Percentiles rank a stretch among this genome's conserved stretches.
Conservation (phyloP, 2,329 filamentous ascomycete genomes). For the Trichoderma lentiforme region DNA sequence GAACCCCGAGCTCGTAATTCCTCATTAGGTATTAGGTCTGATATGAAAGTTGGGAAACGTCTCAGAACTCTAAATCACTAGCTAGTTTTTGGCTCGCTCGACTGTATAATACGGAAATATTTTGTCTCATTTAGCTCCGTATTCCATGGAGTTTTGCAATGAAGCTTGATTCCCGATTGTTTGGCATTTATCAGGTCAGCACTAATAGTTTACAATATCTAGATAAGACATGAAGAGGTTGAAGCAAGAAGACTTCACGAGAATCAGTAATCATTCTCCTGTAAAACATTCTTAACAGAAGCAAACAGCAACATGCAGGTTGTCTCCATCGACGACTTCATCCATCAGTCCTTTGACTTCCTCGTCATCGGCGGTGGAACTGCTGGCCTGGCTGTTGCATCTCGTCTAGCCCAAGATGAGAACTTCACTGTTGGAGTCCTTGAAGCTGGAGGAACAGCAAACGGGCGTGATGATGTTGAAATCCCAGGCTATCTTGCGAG, state of each 20-base stretch:
- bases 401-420: conserved; percentile 41
- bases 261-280: not conserved
- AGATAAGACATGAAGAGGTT: not conserved
- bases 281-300: not conserved
- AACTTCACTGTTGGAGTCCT: conserved; percentile 31
- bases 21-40: not conserved
- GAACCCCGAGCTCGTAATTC: not conserved
- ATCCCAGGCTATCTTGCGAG: conserved; percentile 38
- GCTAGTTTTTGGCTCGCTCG: not conserved
- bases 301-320: not conserved
- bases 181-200: not conserved
- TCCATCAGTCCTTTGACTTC: conserved; percentile 29
- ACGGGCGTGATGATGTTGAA: conserved; percentile 34
- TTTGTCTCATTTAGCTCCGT: not conserved
- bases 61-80: not conserved
- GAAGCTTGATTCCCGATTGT: not conserved
- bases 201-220: not conserved
- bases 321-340: conserved; percentile 25
- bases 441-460: conserved; percentile 32
- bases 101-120: not conserved
- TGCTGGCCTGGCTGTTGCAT: conserved; percentile 49
- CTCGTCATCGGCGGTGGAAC: conserved; percentile 54
- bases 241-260: not conserved
- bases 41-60: no score
- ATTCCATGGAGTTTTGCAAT: not conserved